These are phyloP conservation scores for Daedaleopsis nitida DNA, from an alignment of 768 basidiomycete species.

Conservation along the genomic window DNA sequence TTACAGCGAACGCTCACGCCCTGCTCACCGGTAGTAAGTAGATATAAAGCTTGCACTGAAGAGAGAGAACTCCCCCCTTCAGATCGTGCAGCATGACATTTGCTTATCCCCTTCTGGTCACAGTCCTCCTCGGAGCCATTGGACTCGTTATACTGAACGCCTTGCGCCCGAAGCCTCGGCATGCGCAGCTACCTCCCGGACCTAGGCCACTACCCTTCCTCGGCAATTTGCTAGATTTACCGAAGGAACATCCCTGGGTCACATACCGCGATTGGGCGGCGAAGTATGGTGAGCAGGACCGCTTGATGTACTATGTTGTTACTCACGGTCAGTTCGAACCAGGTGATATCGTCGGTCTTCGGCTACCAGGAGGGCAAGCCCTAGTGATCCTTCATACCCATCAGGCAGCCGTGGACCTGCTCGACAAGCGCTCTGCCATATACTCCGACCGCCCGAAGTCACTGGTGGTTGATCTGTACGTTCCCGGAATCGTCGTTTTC, in stretches of 20 bases:
- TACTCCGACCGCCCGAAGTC: conserved; percentile 30
- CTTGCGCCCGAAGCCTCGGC: background rate
- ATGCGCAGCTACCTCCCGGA: background rate
- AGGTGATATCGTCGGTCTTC: conserved; percentile 21
- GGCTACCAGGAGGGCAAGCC: conserved; percentile 14
- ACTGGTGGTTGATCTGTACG: background rate
- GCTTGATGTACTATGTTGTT: no score
- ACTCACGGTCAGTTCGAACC: no score
- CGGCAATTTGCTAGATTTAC: background rate
- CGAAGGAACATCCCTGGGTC: background rate
- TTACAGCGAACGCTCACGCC: background rate
- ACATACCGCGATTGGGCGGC: background rate
- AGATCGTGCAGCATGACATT: background rate
- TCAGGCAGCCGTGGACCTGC: conserved; percentile 31
- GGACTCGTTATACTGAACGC: background rate
- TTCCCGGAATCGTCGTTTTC: background rate
- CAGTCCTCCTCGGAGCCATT: background rate
- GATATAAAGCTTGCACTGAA: background rate
- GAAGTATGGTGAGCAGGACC: background rate
- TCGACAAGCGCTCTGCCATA: conserved; percentile 31
- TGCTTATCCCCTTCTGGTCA: background rate
- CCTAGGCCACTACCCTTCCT: background rate
- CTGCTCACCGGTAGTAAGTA: background rate
- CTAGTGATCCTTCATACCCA: conserved; percentile 31
- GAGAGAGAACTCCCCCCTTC: background rate